phyloP scores from a whole-genome alignment of 2,329 filamentous ascomycete genomes.

The Apiospora sp. region DNA sequence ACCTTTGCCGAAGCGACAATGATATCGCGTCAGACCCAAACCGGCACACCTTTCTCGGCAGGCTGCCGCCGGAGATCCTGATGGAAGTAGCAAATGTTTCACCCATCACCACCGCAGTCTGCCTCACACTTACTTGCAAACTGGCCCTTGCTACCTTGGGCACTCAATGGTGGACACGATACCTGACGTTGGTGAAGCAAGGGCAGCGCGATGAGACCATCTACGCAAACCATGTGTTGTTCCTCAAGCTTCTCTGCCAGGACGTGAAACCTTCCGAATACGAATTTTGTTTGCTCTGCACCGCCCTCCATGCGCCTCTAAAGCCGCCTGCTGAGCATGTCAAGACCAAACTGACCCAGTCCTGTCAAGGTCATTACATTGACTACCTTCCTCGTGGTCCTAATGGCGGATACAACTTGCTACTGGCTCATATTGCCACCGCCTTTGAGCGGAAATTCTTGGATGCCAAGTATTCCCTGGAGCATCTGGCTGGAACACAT shows the following conservation, averaged over 20 bases:
- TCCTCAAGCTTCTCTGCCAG: not conserved
- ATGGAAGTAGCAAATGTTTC: not conserved
- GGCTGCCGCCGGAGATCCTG: not conserved
- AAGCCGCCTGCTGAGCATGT: not conserved
- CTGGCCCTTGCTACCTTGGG: not conserved
- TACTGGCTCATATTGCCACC: not conserved
- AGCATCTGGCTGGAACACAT: not conserved
- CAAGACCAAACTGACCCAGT: not conserved
- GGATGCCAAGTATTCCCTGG: not conserved
- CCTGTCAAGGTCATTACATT: not conserved
- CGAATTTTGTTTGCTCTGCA: not conserved
- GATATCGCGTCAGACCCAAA: not conserved
- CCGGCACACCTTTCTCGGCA: not conserved
- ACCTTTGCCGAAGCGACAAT: not conserved
- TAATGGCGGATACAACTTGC: not conserved
- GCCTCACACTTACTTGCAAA: not conserved
- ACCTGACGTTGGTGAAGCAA: not conserved
- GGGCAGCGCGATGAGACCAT: not conserved
- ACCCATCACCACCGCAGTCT: not conserved
- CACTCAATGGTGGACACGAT: not conserved
- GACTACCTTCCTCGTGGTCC: not conserved
- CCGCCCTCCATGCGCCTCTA: not conserved
- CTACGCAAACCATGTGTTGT: not conserved
- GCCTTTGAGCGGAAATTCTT: not conserved
- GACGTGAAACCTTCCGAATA: not conserved